Conservation (phyloP, 805 yeast species). For the Candida railenensis region DNA sequence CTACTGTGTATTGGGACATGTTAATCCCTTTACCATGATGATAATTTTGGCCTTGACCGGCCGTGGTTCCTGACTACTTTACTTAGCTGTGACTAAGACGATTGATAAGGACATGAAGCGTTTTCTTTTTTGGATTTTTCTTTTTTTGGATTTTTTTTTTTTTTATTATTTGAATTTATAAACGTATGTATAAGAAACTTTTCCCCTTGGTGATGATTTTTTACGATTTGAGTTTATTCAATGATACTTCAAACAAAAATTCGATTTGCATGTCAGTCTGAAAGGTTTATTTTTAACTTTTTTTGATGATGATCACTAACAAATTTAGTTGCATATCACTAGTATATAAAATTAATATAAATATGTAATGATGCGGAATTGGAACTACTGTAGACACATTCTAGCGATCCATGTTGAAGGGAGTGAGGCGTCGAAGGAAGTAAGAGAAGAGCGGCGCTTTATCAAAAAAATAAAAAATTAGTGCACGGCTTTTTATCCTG, state of each 20-base stretch:
- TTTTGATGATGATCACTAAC: conserved; percentile 4
- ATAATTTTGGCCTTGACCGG: conserved; percentile 50
- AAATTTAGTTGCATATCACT: neutral
- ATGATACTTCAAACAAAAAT: conserved; percentile 21
- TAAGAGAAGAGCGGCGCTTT: too few species aligned
- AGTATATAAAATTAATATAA: too few species aligned
- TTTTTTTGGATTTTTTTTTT: conserved; percentile 1
- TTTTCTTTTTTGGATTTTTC: conserved; percentile 6
- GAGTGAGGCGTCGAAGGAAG: too few species aligned
- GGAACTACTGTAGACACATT: too few species aligned
- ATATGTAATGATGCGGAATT: too few species aligned
- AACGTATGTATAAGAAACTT: conserved; percentile 2
- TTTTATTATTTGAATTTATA: neutral
- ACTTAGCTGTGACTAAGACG: neutral
- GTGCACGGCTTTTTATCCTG: too few species aligned
- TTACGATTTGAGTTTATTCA: conserved; percentile 15
- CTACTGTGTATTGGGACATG: conserved; percentile 48
- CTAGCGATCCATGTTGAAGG: too few species aligned
- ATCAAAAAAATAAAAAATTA: too few species aligned
- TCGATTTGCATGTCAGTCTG: conserved; percentile 47
- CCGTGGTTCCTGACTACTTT: conserved; percentile 45
- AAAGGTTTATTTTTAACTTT: conserved; percentile 10
- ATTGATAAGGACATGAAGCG: too few species aligned
- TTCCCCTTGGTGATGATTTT: conserved; percentile 15
- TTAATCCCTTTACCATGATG: conserved; percentile 45